Conservation (phyloP, 176 grass and related monocot genomes). For the Ensete ventricosum region DNA sequence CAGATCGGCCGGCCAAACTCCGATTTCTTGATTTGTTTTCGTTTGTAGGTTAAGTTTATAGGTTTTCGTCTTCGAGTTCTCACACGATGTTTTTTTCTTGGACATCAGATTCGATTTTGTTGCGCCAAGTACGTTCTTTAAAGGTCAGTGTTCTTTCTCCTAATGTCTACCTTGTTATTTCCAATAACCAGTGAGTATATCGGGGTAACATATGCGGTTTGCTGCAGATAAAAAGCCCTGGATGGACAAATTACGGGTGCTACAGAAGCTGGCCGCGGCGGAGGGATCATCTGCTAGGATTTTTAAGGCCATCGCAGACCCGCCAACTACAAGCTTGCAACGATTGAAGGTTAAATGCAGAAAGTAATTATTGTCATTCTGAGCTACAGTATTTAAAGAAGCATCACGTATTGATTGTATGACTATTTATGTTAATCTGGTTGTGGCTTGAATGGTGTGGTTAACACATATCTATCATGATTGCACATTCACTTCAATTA, state of each 20-base stretch:
- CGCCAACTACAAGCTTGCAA: slow-evolving; percentile 92
- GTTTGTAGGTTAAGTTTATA: background rate
- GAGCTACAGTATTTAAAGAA: background rate
- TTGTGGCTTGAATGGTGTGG: background rate
- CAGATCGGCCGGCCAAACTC: background rate
- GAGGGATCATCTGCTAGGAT: slow-evolving; percentile 68
- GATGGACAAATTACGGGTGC: slow-evolving; percentile 82
- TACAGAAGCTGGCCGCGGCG: slow-evolving; percentile 56
- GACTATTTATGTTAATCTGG: background rate
- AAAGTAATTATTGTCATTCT: background rate
- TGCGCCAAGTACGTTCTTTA: slow-evolving; percentile 78
- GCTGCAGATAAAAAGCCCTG: slow-evolving; percentile 61
- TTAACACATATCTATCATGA: background rate
- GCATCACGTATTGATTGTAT: background rate
- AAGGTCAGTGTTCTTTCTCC: slow-evolving; percentile 33
- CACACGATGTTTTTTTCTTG: background rate
- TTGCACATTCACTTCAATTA: background rate
- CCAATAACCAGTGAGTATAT: background rate
- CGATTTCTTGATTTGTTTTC: background rate
- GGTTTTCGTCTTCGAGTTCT: background rate
- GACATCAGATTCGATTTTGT: slow-evolving; percentile 82
- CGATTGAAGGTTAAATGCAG: slow-evolving; percentile 58
- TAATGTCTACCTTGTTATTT: background rate
- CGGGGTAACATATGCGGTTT: background rate
- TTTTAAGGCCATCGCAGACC: slow-evolving; percentile 92